Evolutionary conservation across 345 rosid genomes (phyloP), one percentile per base, ranked within the genome.

Genomic region (Euphorbia peplus): DNA sequence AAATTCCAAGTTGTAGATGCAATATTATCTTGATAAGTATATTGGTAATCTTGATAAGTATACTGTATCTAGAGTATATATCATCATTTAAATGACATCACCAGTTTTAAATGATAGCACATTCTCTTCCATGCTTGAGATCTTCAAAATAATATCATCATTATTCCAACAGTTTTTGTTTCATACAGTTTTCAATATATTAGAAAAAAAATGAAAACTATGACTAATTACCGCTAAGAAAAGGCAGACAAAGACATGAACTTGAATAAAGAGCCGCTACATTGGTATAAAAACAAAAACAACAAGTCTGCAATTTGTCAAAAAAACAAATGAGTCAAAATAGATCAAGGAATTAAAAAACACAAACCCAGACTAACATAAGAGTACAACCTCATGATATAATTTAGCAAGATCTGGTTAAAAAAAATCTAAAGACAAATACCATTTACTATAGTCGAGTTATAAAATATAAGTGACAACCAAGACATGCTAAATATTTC

Each of bases 81-180:
- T n/a, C n/a, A n/a, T n/a, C n/a, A n/a, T n/a, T n/a, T n/a, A n/a
- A n/a, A n/a, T n/a, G n/a, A n/a, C n/a, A n/a, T n/a, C 99, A 22
- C 99, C 95, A 15, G 13, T 78, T 76, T 91, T 83, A 73, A 93
- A 91, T 5, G 99, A 91, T 12, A 89, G 88, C 61, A 91, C 86
- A 69, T 95, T 95, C 75, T 91, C 96, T 21, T 82, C 93, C 99
- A 91, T 95, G 66, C 84, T 89, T 37, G 83, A 28, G 62, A 93
- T 80, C 98, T 89, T 82, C 59, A 37, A 37, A 47, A 71, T 73
- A 19, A 21, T 29, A 42, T 21, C 28, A 54, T 21, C 14, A 63
- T 46, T 18, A 18, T 24, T 44, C 42, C 5, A n/a, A 65, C 39
- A 26, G 0, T 35, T 50, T 25, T 32, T 4, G 32, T 21, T n/a